Base-by-base conservation (phyloP, 371 early-diverging fungal genomes). In the Lichtheimia hyalospora region DNA sequence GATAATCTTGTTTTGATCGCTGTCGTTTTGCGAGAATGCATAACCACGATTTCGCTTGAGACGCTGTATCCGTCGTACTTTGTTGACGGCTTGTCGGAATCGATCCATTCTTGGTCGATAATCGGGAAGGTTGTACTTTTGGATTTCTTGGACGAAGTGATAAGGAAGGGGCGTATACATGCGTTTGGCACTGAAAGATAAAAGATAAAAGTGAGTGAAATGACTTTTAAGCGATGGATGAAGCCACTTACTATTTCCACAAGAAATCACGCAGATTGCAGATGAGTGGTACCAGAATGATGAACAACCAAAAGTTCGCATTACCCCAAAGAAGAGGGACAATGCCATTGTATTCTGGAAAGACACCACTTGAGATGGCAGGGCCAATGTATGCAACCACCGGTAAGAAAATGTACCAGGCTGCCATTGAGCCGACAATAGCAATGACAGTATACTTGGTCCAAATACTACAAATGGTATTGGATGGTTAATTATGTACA, bases 111-210 rank as follows among this genome's bases (percentile, higher is more conserved):
- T 84, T 41, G 98, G 97, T 43, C 96, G 88, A 70, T 95, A 94
- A 67, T 97, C 98, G n/a, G 97, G 97, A 55, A 97, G 93, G 76
- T 97, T 96, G 87, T 89, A 95, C 76, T 97, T 96, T 74, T 96
- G 95, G 50, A 98, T 96, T 75, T 98, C 98, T 75, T 98, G 98
- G 34, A 96, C 93, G 63, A 93, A 92, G 69, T 98, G 98, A 75
- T 96, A 96, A 10, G 92, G 83, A 59, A 86, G 61, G 16, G 90
- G 84, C 49, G 84, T 73, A 72, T 90, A 92, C 84, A 89, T 91
- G 49, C 95, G 88, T 76, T 94, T 90, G 60, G 70, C 60, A 70
- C 90, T 91, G 21, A 27, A 44, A 15, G 1, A 7, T 0, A 14
- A 43, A 3, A 10, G 41, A 43, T 24, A 46, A 2, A 21, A 24